Evolutionary conservation across 2,329 filamentous ascomycete genomes (phyloP).

Genomic region (Ilyonectria robusta): DNA sequence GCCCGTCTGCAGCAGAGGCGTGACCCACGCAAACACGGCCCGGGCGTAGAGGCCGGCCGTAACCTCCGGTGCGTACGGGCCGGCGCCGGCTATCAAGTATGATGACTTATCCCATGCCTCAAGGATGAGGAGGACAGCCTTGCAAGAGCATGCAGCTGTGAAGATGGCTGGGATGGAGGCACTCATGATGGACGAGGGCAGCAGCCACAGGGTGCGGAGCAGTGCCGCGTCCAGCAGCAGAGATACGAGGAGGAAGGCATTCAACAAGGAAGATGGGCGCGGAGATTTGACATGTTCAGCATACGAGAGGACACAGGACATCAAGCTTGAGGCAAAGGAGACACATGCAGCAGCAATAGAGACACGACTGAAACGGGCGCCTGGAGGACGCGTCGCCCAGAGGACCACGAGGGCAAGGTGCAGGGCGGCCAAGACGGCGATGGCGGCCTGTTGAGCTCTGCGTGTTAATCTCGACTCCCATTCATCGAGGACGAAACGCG

Average conservation of each 20-base stretch:
- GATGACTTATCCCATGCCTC: constrained; percentile 57
- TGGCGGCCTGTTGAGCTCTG: constrained; percentile 36
- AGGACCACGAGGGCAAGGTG: constrained; percentile 53
- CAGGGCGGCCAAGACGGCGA: constrained; percentile 47
- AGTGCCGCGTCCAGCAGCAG: constrained; percentile 53
- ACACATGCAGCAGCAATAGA: constrained; percentile 51
- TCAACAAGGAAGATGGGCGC: constrained; percentile 52
- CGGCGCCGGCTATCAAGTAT: constrained; percentile 49
- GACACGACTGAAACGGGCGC: constrained; percentile 42
- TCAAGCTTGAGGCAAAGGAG: constrained; percentile 51
- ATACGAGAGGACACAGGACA: constrained; percentile 51
- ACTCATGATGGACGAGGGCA: constrained; percentile 35
- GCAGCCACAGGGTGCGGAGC: constrained; percentile 54
- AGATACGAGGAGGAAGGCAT: constrained; percentile 52
- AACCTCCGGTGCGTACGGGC: constrained; percentile 53
- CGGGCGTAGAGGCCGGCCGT: constrained; percentile 57
- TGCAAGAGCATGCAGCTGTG: constrained; percentile 53
- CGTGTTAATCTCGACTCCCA: constrained; percentile 10
- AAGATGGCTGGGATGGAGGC: constrained; percentile 51
- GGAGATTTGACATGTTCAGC: constrained; percentile 51
- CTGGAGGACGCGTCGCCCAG: constrained; percentile 45
- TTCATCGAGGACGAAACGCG: background rate
- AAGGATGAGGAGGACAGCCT: constrained; percentile 53
- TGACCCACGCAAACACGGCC: constrained; percentile 57
- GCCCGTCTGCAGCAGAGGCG: constrained; percentile 53